Evolutionary conservation across 2,329 filamentous ascomycete genomes (phyloP).

Genomic region (Westerdykella ornata): DNA sequence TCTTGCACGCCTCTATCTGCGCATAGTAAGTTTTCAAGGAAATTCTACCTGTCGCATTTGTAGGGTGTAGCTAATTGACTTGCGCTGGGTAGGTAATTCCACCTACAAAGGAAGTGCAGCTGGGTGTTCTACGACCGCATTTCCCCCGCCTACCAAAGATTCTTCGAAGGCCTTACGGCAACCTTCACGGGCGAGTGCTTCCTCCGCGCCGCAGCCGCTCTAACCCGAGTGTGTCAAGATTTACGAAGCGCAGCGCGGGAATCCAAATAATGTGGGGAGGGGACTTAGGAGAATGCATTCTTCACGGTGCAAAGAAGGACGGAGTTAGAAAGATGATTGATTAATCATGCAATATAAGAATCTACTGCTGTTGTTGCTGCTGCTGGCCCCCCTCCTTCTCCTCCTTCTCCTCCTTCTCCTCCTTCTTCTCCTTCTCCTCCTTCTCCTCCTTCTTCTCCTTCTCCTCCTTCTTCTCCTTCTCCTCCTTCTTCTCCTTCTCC

Average conservation of each 20-base stretch:
- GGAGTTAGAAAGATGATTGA: too few relatives aligned
- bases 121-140: constrained; percentile 51
- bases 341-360: too few relatives aligned
- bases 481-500: not conserved
- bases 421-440: too few relatives aligned
- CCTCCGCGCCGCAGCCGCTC: constrained; percentile 26
- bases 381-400: not conserved
- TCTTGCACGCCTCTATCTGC: too few relatives aligned
- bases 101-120: too few relatives aligned
- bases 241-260: constrained; percentile 38
- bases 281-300: too few relatives aligned
- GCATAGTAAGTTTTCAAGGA: too few relatives aligned
- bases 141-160: constrained; percentile 43
- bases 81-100: constrained; percentile 40
- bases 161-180: constrained; percentile 45
- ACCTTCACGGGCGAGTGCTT: constrained; percentile 42
- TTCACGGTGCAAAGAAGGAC: too few relatives aligned
- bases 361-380: too few relatives aligned
- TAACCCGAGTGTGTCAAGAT: constrained; percentile 16
- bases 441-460: too few relatives aligned
- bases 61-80: constrained; percentile 34
- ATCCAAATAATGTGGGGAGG: constrained; percentile 50
- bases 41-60: not conserved
- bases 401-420: not conserved
- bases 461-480: too few relatives aligned